Evolutionary conservation across 345 rosid genomes (phyloP), one percentile per base, ranked within the genome.

Genomic region (Chamaenerion angustifolium): DNA sequence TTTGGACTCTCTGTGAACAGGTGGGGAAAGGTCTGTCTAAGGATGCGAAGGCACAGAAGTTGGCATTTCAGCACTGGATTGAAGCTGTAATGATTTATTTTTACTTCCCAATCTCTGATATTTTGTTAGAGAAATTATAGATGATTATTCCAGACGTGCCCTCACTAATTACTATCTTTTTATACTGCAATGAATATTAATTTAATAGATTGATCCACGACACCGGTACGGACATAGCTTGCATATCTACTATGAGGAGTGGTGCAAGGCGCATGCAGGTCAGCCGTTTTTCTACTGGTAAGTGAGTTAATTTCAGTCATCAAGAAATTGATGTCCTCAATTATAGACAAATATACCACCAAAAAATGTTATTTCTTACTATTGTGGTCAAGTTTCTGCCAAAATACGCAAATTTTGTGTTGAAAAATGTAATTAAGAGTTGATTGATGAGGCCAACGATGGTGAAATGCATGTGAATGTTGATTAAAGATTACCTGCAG

Each of bases 61-160:
- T 90, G 79, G 98, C 97, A 16, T 85, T 89, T 62, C 94, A 81
- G 66, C 95, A 89, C 51, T 89, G 97, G 95, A 83, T 89, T 59
- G 76, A 70, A 65, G 79, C 79, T 51, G 79, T 74, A 70, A 67
- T 58, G 15, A 19, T 12, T 17, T 11, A 45, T 12, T 21, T 21
- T 37, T 31, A 31, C 37, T 0, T 7, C 37, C 37, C 37, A 8
- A 8, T 31, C 43, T 43, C 15, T 6, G 12, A 42, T 60, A 21
- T 25, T 8, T 40, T 13, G 1, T 15, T 21, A 1, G 42, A 9
- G 42, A 35, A 31, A 7, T 4, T 51, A 14, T 1, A 13, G 31
- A 17, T 37, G 10, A 42, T 51, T 37, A 2, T 2, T 16, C 21
- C 10, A 10, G 17, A n/a, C 8, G 40, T 57, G 45, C 19, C 11